Evolutionary conservation across 2,329 filamentous ascomycete genomes (phyloP), one percentile per base, ranked within the genome.

Genomic region (Fusarium keratoplasticum): DNA sequence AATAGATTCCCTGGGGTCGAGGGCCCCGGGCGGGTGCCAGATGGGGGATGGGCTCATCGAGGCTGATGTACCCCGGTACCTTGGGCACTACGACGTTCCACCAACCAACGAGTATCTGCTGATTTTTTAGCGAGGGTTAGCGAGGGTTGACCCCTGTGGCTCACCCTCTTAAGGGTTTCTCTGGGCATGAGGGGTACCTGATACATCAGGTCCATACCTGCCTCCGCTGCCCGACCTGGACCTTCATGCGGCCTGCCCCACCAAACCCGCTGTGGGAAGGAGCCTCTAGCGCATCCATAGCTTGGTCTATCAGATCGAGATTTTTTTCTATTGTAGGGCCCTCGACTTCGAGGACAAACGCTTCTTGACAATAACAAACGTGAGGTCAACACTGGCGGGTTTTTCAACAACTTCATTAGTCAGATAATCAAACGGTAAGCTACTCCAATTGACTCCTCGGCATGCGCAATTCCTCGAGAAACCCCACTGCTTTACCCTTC

Each of bases 21-120:
- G 29, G 47, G 47, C 50, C 50, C 50, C 27, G 5, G 52, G 20
- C 38, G 52, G 54, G 31, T 7, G 61, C 16, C 18, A 62, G 64
- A 64, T 47, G 60, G 42, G 38, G 50, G 47, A 54, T 54, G 50
- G 50, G 27, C 18, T 52, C 67, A 54, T 66, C 42, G 59, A 61
- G 47, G 55, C 55, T 13, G 59, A 66, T 35, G 71, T 72, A 66
- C 61, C 44, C 44, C 13, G 59, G 71, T 74, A 72, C 71, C 44
- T 71, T 40, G n/a, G 66, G 60, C 50, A 61, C 60, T 64, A 10
- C 22, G 35, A 50, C 42, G 31, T 58, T 65, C 54, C 54, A 62
- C 57, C 35, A 44, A 35, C 40, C 35, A 22, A 29, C 27, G 18
- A 35, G 20, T 29, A 29, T 66, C 44, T 40, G 33, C 25, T 35